These are phyloP conservation scores for Oidium heveae DNA, from an alignment of 2,329 filamentous ascomycete genomes.

Conservation along the genomic window DNA sequence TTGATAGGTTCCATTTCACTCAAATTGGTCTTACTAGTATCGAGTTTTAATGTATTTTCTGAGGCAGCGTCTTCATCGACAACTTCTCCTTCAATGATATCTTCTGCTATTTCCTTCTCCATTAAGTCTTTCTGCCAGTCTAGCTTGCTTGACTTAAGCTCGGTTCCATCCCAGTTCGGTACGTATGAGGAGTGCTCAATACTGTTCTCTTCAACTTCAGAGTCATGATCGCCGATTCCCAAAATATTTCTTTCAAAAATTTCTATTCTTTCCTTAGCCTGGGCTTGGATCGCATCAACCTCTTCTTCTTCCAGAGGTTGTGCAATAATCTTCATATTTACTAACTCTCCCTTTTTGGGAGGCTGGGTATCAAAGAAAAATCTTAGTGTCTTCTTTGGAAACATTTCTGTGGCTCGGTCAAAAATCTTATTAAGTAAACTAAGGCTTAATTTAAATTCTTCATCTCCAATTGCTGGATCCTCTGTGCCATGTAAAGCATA, in stretches of 20 bases:
- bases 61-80: slow-evolving; percentile 1
- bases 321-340: slow-evolving; percentile 73
- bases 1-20: not conserved
- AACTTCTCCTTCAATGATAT: slow-evolving; percentile 1
- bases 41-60: not conserved
- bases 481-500: slow-evolving; percentile 57
- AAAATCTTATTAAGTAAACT: slow-evolving; percentile 56
- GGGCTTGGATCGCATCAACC: slow-evolving; percentile 48
- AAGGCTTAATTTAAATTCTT: slow-evolving; percentile 67
- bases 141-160: slow-evolving; percentile 12
- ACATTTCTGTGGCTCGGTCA: slow-evolving; percentile 47
- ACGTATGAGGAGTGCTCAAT: no score
- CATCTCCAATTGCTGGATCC: slow-evolving; percentile 43
- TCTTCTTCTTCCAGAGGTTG: slow-evolving; percentile 55
- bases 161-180: slow-evolving; percentile 7
- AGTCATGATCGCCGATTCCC: slow-evolving; percentile 18
- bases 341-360: slow-evolving; percentile 12
- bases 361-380: slow-evolving; percentile 60
- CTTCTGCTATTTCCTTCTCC: slow-evolving; percentile 1
- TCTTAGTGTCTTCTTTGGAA: slow-evolving; percentile 51
- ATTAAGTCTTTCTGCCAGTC: slow-evolving; percentile 12
- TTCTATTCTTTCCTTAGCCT: slow-evolving; percentile 36
- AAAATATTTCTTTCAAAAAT: slow-evolving; percentile 41
- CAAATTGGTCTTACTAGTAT: not conserved
- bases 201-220: slow-evolving; percentile 1